phyloP scores from a whole-genome alignment of 2,329 filamentous ascomycete species.

The Coniochaeta sp. region DNA sequence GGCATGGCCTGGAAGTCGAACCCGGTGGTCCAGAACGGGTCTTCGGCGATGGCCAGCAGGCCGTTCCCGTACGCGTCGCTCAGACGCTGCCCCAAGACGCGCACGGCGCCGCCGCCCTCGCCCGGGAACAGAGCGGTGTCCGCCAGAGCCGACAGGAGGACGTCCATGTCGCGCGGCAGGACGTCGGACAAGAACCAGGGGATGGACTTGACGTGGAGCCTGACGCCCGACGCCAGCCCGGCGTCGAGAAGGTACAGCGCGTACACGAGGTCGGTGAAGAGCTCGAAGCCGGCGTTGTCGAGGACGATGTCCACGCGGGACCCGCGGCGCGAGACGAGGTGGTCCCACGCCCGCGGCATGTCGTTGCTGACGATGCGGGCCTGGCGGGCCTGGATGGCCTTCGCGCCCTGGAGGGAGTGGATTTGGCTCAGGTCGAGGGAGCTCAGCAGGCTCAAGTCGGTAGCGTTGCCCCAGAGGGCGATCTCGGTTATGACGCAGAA shows the following conservation, averaged over 20 bases:
- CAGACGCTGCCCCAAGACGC: neutral
- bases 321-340: neutral
- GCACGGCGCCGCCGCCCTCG: neutral
- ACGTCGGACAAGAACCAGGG: neutral
- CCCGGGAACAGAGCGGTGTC: neutral
- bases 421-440: neutral
- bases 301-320: neutral
- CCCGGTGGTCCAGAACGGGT: neutral
- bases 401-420: neutral
- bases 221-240: neutral
- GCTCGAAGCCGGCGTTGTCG: neutral
- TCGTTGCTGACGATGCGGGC: slow-evolving; percentile 1
- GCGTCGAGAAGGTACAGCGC: neutral
- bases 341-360: neutral
- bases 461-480: neutral
- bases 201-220: neutral
- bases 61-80: neutral
- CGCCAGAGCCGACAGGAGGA: neutral
- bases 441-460: neutral
- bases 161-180: neutral
- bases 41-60: neutral
- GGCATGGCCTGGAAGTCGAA: neutral
- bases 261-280: neutral
- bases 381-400: neutral
- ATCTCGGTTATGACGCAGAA: neutral